Base-by-base conservation (phyloP, 2,329 filamentous ascomycete genomes). In the Myriosclerotinia curreyana region DNA sequence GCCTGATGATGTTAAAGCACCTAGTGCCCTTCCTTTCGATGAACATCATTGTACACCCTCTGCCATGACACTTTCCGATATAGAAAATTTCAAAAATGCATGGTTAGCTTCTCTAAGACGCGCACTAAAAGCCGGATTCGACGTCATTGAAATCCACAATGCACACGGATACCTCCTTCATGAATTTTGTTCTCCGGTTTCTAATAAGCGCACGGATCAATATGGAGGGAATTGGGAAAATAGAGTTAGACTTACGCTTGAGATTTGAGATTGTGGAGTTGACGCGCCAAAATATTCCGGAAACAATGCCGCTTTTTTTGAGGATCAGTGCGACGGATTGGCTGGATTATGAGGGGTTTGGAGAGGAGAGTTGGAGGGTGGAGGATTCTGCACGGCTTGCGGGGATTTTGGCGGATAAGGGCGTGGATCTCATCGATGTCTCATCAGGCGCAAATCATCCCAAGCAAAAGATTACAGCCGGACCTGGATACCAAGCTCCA, bases 101-200 rank as follows among this genome's bases (percentile, higher is more conserved):
- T 95, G 85, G 77, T 84, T 80, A 5, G 82, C 81, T 1, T 80
- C 84, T 0, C 81, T 84, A 0, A 79, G 80, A 68, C 78, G 87
- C 46, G 83, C 91, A 0, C 76, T 93, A 5, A 79, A 84, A 67
- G 88, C 86, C 1, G 92, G 91, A 0, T 68, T 74, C 28, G 91
- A 96, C 73, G 83, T 87, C 9, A 86, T 96, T 65, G 91, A 96
- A 75, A 85, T 96, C 59, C 91, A 95, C 77, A 84, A 82, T 69
- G 91, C 90, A 0, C 91, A 95, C 71, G 90, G 91, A 0, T 95
- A 93, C 73, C 81, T 95, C 0, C 77, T 94, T 0, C 85, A 87
- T 70, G 77, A 79, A 2, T 95, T 94, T 79, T 66, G 92, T 3
- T 86, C 84, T 0, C 89, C 90, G 0, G 82, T 82, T 0, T 80